Percentiles rank a stretch among this genome's conserved stretches.
Conservation (phyloP, 2,329 filamentous ascomycete genomes). For the Fusarium sambucinum region DNA sequence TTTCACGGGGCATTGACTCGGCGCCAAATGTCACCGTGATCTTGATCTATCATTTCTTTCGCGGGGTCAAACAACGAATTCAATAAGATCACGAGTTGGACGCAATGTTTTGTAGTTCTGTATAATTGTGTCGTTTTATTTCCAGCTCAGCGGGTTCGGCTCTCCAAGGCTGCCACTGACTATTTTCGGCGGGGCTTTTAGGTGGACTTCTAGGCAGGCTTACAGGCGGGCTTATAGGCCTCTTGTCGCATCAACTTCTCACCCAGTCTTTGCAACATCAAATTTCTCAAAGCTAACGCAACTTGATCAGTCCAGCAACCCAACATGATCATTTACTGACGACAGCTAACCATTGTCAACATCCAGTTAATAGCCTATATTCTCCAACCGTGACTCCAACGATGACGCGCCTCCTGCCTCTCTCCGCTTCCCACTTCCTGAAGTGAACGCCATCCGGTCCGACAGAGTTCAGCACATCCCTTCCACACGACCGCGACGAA, state of each 20-base stretch:
- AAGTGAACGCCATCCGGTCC: background rate
- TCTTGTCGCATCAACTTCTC: background rate
- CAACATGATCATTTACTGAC: background rate
- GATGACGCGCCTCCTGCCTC: background rate
- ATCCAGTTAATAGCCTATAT: background rate
- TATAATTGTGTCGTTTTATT: too few relatives aligned
- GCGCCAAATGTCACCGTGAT: too few relatives aligned
- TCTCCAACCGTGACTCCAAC: background rate
- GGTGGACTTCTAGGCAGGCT: background rate
- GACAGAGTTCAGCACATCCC: conserved; percentile 9
- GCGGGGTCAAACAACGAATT: too few relatives aligned
- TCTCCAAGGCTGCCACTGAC: too few relatives aligned
- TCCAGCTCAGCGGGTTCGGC: too few relatives aligned
- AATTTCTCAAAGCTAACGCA: background rate
- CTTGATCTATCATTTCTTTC: too few relatives aligned
- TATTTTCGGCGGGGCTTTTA: background rate
- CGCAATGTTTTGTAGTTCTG: too few relatives aligned
- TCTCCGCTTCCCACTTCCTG: too few relatives aligned
- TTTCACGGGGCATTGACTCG: too few relatives aligned
- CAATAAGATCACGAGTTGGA: too few relatives aligned
- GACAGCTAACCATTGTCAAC: too few relatives aligned
- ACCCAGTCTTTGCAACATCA: background rate
- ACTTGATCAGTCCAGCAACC: background rate
- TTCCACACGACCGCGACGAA: conserved; percentile 6
- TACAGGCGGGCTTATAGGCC: background rate